Conservation (phyloP, 164 flowering plant species). For the Sedum album region DNA sequence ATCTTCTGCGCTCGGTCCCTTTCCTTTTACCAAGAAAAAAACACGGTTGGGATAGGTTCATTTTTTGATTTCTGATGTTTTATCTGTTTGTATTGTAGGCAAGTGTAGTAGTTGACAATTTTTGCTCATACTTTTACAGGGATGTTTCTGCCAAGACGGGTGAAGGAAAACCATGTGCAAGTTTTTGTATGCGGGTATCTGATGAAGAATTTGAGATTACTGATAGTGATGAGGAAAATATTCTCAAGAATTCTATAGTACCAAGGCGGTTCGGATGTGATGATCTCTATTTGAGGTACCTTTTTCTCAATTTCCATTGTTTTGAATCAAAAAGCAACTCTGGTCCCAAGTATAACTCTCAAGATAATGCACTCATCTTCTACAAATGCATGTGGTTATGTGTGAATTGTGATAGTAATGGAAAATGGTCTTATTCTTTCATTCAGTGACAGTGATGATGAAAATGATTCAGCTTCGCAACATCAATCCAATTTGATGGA, state of each 20-base stretch:
- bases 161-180: slow-evolving; percentile 5
- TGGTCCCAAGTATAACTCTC: too few relatives aligned
- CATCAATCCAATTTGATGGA: slow-evolving; percentile 32
- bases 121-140: slow-evolving; percentile 4
- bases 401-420: background rate
- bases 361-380: too few relatives aligned
- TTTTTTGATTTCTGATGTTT: background rate
- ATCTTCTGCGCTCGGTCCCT: slow-evolving; percentile 17
- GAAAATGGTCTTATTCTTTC: background rate
- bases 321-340: too few relatives aligned
- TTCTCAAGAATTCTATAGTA: background rate
- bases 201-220: slow-evolving; percentile 28
- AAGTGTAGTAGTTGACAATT: background rate
- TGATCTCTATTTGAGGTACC: slow-evolving; percentile 40
- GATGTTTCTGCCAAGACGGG: slow-evolving; percentile 12
- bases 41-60: slow-evolving; percentile 15
- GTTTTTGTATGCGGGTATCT: slow-evolving; percentile 33
- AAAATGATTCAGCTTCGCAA: slow-evolving; percentile 25
- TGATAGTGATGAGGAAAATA: slow-evolving; percentile 22
- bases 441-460: slow-evolving; percentile 43
- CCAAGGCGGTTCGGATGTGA: slow-evolving; percentile 41
- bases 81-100: background rate
- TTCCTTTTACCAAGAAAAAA: slow-evolving; percentile 26
- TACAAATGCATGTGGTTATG: too few relatives aligned
- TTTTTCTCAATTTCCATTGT: too few relatives aligned